Evolutionary conservation across 306 rosid genomes (phyloP).

Genomic region (Cucurbita ficifolia): DNA sequence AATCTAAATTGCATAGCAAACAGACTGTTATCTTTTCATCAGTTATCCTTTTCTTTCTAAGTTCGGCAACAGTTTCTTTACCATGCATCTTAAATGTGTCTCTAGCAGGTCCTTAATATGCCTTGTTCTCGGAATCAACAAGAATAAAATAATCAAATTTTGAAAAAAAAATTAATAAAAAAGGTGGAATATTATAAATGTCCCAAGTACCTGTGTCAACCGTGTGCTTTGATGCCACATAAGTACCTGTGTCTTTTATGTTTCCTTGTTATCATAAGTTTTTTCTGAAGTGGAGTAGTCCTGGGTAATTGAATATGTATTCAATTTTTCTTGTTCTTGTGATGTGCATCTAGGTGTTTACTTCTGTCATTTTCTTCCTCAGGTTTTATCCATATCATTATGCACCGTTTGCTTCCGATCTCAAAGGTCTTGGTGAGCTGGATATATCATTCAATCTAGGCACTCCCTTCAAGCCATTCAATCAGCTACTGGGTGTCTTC

Average conservation of each 20-base stretch:
- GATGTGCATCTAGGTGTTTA: not conserved
- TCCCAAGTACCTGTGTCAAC: not conserved
- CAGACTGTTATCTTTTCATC: not conserved
- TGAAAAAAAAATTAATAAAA: no score
- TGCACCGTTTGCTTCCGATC: conserved; percentile 98
- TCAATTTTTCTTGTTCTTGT: not conserved
- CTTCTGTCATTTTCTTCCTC: conserved; percentile 4
- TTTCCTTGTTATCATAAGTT: not conserved
- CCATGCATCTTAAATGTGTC: not conserved
- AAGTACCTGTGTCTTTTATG: not conserved
- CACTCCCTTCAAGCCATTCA: conserved; percentile 83
- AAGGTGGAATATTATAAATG: not conserved
- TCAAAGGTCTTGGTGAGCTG: conserved; percentile 59
- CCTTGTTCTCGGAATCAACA: not conserved
- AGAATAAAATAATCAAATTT: not conserved
- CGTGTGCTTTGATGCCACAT: not conserved
- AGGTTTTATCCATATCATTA: conserved; percentile 99
- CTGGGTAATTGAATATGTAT: not conserved
- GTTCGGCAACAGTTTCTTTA: not conserved
- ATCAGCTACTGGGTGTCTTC: conserved; percentile 93
- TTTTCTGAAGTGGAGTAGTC: not conserved
- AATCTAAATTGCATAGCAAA: no score
- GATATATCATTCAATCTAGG: conserved; percentile 55
- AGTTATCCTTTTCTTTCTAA: not conserved
- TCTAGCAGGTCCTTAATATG: not conserved